phyloP scores from a whole-genome alignment of 495 filamentous ascomycete genomes.

The Barbatosphaeria neglecta region DNA sequence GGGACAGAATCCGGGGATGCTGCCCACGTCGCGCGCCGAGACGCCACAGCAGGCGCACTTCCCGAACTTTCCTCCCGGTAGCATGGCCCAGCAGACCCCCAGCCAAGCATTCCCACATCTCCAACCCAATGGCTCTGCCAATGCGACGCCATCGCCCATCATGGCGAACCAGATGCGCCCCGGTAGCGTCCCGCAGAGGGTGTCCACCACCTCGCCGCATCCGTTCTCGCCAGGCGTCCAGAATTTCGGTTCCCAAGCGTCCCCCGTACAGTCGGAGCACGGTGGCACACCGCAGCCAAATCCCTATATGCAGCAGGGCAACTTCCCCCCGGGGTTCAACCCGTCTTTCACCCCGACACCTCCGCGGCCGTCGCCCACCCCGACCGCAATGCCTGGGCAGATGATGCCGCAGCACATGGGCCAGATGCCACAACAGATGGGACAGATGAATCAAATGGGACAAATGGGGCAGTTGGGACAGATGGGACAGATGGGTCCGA shows the following conservation, averaged over 20 bases:
- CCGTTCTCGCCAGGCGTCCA: conserved; percentile 76
- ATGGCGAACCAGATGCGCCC: conserved; percentile 62
- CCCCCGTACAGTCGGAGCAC: conserved; percentile 68
- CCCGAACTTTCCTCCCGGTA: conserved; percentile 45
- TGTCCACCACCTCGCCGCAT: conserved; percentile 83
- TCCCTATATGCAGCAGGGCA: conserved; percentile 47
- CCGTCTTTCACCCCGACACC: conserved; percentile 42
- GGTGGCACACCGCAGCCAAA: conserved; percentile 62
- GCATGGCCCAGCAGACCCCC: conserved; percentile 46
- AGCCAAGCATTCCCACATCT: conserved; percentile 66
- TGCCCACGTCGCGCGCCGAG: conserved; percentile 78
- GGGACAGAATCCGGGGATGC: conserved; percentile 58
- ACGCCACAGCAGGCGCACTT: conserved; percentile 69
- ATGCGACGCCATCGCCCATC: conserved; percentile 78
- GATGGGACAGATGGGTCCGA: conserved; percentile 17
- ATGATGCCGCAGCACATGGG: conserved; percentile 38
- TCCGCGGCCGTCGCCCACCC: conserved; percentile 35
- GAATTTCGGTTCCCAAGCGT: conserved; percentile 63
- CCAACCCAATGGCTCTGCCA: conserved; percentile 67
- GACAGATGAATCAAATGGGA: conserved; percentile 23
- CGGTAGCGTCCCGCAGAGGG: conserved; percentile 58
- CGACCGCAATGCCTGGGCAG: conserved; percentile 30
- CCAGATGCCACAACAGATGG: conserved; percentile 28
- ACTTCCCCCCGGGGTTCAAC: conserved; percentile 47
- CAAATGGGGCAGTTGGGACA: conserved; percentile 28